Base-by-base conservation (phyloP, 2,329 filamentous ascomycete genomes). In the Alternaria alternata region DNA sequence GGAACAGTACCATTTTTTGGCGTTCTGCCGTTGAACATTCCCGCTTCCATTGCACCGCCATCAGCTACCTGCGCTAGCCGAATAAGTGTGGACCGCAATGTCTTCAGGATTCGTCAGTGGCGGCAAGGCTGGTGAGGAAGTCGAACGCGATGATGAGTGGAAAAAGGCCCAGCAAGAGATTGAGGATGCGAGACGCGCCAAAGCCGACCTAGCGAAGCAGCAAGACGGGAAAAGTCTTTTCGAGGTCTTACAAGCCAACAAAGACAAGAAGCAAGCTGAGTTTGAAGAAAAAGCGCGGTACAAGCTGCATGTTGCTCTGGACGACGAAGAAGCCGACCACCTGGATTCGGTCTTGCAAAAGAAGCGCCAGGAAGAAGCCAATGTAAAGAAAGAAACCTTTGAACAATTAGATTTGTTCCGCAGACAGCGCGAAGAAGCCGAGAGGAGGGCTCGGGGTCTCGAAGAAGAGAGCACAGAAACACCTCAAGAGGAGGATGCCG, bases 221-320 rank as follows among this genome's bases (percentile, higher is more conserved):
- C 78, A 82, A 18, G 82, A 80, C 34, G 86, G 89, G 67, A 88
- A 85, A 78, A 89, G 85, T 52, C 82, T 95, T 28, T 95, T 85
- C 74, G 92, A 94, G 43, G 84, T 91, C 2, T 78, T 95, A 52
- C 89, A 94, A 79, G 91, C 89, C 43, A 95, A 95, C 78, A 94
- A 94, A 87, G 89, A 78, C 89, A 94, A 80, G 91, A 94, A 94
- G 77, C 90, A 94, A 78, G 91, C 91, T 20, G 91, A 89, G 8
- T 93, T 93, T 76, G 91, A 93, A 76, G 91, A 94, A 77, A 75
- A 89, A 64, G 86, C 85, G 64, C 85, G 85, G 65, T 81, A 94
- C 53, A 87, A 87, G 72, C 91, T 94, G 71, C 92, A 94, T 80
- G 94, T 93, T 75, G 84, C 89, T 3, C 83, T 95, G 30, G 89